These are phyloP conservation scores for Termitomyces sp. DNA, from an alignment of 768 basidiomycete genomes.

Conservation along the genomic window DNA sequence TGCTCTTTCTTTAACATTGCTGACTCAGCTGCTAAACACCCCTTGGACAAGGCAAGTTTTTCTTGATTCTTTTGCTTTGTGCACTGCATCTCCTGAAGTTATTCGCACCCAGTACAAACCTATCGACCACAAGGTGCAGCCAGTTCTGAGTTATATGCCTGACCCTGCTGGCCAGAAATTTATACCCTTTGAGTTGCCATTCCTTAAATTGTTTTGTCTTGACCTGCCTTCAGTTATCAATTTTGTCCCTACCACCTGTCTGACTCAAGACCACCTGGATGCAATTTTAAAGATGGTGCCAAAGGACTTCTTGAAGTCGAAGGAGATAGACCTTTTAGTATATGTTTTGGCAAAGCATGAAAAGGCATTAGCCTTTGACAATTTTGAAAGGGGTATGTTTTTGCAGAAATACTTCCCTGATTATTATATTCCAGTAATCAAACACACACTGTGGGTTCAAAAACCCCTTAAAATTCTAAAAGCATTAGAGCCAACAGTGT, in stretches of 20 bases:
- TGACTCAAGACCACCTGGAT: constrained; percentile 15
- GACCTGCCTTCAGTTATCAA: neutral
- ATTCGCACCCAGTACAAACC: constrained; percentile 20
- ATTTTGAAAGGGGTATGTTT: too few species aligned
- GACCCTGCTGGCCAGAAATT: too few species aligned
- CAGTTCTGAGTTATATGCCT: constrained; percentile 22
- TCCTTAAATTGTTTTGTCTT: constrained; percentile 4
- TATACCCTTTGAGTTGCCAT: too few species aligned
- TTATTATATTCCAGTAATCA: too few species aligned
- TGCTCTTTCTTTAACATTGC: neutral
- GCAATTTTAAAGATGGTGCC: constrained; percentile 7
- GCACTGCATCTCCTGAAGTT: neutral
- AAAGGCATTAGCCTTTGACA: constrained; percentile 15
- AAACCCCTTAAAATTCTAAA: constrained; percentile 23
- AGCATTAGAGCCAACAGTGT: constrained; percentile 18
- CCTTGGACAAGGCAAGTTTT: constrained; percentile 12
- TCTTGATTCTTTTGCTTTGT: neutral
- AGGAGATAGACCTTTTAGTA: constrained; percentile 18
- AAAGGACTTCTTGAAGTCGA: neutral
- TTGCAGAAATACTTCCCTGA: too few species aligned
- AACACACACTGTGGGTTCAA: too few species aligned
- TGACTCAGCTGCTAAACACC: neutral
- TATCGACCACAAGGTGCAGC: constrained; percentile 20
- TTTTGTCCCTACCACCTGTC: constrained; percentile 4
- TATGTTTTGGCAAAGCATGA: constrained; percentile 9